Percentiles rank a stretch among this genome's conserved stretches.
Evolutionary conservation across 2,329 filamentous ascomycete genomes (phyloP).

Genomic region (Neofusicoccum kwambonambiense): DNA sequence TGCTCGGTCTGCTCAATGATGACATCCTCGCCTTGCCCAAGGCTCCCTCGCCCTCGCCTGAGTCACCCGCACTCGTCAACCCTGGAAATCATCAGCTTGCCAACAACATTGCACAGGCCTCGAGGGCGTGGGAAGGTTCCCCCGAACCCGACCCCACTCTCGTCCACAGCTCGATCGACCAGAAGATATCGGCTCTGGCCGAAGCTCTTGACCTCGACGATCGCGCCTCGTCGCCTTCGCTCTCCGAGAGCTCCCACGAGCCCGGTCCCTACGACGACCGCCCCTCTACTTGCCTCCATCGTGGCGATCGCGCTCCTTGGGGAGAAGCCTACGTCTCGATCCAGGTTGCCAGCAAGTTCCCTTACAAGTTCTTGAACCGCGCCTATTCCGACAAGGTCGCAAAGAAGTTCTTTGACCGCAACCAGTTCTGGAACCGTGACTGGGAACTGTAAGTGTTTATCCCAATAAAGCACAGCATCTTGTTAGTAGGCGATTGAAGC

Average conservation of each 20-base stretch:
- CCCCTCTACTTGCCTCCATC: not conserved
- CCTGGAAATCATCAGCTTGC: not conserved
- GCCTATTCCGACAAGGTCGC: constrained; percentile 47
- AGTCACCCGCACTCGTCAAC: not conserved
- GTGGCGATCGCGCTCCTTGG: constrained; percentile 4
- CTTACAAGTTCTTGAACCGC: constrained; percentile 58
- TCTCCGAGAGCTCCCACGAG: constrained; percentile 4
- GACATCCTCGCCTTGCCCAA: constrained; percentile 6
- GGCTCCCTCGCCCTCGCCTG: not conserved
- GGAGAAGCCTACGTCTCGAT: constrained; percentile 39
- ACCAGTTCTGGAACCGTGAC: constrained; percentile 56
- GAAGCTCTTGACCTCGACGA: not conserved
- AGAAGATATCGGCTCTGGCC: not conserved
- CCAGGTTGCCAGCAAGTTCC: constrained; percentile 56
- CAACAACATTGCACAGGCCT: not conserved
- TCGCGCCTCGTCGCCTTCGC: not conserved
- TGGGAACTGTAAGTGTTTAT: constrained; percentile 73
- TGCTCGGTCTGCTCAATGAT: not conserved
- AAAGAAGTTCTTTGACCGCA: constrained; percentile 56
- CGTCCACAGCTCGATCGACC: not conserved
- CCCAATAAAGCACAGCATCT: not conserved
- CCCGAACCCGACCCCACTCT: not conserved
- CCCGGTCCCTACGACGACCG: not conserved
- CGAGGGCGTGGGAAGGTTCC: not conserved
- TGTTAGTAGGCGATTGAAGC: too few species aligned